Base-by-base conservation (phyloP, 2,329 filamentous ascomycete species). In the Pyrenochaeta sp. region DNA sequence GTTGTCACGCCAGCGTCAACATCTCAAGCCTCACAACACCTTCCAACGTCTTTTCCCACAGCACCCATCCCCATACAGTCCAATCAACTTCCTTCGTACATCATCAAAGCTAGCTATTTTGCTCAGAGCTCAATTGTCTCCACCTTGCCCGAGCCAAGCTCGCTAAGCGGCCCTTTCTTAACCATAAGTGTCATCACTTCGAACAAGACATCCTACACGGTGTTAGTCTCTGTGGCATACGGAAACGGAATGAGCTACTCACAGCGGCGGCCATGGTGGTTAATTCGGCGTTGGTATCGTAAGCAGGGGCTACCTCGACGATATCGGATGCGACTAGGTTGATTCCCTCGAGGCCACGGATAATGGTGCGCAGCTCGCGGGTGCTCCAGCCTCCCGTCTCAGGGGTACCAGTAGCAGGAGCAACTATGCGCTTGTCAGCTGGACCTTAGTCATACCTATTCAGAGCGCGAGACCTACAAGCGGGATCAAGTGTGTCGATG, bases 401-500 rank as follows among this genome's bases (percentile, higher is more conserved):
- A 1, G 87, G 87, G 0, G 87, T 90, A 7, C 87, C 87, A 0
- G 87, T 90, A 0, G 85, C 87, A 9, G 87, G 87, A 0, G 87
- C 87, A 57, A 89, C 78, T 81, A 30, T 27, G 14, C 15, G 6
- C 18, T 14, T n/a, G 10, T n/a, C n/a, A n/a, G n/a, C n/a, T n/a
- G n/a, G n/a, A n/a, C 4, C 17, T 55, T 15, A 60, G 44, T 34
- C 10, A 7, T 2, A 26, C 11, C 8, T 11, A 1, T 13, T n/a
- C n/a, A n/a, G n/a, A n/a, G n/a, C n/a, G n/a, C n/a, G 9, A 1
- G 14, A 73, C 80, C 69, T 69, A 84, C 81, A 93, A 4, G 89
- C 89, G 6, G 91, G 90, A 66, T 96, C 90, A 3, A 96, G 77
- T 0, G 89, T 91, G 64, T 96, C 90, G 59, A 96, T 96, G 64